Evolutionary conservation across 2,329 filamentous ascomycete genomes (phyloP).

Genomic region (Pseudofabraea citricarpa): DNA sequence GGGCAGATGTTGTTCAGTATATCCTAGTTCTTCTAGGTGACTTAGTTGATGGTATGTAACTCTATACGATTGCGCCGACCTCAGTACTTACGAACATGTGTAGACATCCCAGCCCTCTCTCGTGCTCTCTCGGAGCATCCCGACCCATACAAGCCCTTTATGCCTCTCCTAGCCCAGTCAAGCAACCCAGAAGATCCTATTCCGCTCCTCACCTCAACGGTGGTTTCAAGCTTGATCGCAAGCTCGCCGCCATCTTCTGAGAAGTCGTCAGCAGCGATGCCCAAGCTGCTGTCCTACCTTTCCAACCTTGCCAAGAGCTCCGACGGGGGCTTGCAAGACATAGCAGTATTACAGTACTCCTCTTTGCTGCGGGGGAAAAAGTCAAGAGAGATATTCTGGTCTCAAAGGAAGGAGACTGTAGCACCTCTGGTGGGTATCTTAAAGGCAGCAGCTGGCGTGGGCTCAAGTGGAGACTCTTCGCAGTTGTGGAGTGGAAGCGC

Average conservation of each 20-base stretch:
- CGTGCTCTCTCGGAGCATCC: conserved; percentile 69
- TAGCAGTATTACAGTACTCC: conserved; percentile 89
- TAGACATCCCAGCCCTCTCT: conserved; percentile 76
- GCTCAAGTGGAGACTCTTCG: conserved; percentile 58
- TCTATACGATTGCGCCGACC: background rate
- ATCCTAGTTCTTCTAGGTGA: conserved; percentile 86
- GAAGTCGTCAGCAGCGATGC: conserved; percentile 62
- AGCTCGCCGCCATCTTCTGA: conserved; percentile 56
- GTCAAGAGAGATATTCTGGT: conserved; percentile 83
- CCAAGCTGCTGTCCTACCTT: conserved; percentile 80
- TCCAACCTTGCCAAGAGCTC: conserved; percentile 77
- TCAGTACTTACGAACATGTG: background rate
- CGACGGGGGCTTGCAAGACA: conserved; percentile 89
- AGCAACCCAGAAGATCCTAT: conserved; percentile 74
- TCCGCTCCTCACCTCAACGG: conserved; percentile 82
- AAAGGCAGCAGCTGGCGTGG: conserved; percentile 68
- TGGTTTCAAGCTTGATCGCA: conserved; percentile 75
- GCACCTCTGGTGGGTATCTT: conserved; percentile 79
- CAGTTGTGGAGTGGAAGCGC: conserved; percentile 56
- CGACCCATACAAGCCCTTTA: conserved; percentile 76
- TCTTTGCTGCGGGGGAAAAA: conserved; percentile 70
- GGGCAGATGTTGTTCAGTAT: conserved; percentile 90
- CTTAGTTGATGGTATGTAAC: conserved; percentile 70
- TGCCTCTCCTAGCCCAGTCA: conserved; percentile 77
- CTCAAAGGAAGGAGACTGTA: conserved; percentile 80